Base-by-base conservation (phyloP, 1,139 yeast genomes). In the Kodamaea suecica region DNA sequence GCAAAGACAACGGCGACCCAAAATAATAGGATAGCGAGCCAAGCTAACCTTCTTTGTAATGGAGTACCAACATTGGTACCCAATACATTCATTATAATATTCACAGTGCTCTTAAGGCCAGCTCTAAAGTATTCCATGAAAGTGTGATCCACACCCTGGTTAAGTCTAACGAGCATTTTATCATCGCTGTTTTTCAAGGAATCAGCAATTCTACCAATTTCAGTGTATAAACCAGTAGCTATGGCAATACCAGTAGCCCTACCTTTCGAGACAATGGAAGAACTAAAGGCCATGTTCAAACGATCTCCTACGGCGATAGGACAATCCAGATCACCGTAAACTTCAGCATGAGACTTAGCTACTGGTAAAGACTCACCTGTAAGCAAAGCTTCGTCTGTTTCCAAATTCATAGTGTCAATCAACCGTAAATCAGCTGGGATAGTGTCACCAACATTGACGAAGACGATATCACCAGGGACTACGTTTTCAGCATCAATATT, bases 281-380 rank as follows among this genome's bases (percentile, higher is more conserved):
- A 82, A 20, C 84, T 72, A 50, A 66, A 84, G 2, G 80, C 87
- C 79, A 84, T 73, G 55, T 84, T 84, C 40, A 78, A 60, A 36
- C 94, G 68, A 52, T 84, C 94, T 34, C 92, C 94, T 17, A 84
- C 85, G 2, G 90, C 84, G 16, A 78, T 59, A 29, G 65, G 67
- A 8, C 38, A 42, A 3, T 43, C 34, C n/a, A 46, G 40, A 34
- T 66, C 62, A 2, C 58, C 53, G 49, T 74, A 78, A 11, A 69
- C 55, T 5, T 56, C 59, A 0, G 57, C 50, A 27, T 68, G 72
- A 39, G 71, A 67, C 54, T 84, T 84, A 20, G 70, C 60, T n/a
- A 84, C 78, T 0, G 95, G 92, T 36, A 84, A 62, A 1, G 92
- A 82, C 57, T 84, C 95, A 40, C 94, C 95, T 2, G 92, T 84